phyloP scores from a whole-genome alignment of 2,329 filamentous ascomycete genomes.

The Triangularia setosa region DNA sequence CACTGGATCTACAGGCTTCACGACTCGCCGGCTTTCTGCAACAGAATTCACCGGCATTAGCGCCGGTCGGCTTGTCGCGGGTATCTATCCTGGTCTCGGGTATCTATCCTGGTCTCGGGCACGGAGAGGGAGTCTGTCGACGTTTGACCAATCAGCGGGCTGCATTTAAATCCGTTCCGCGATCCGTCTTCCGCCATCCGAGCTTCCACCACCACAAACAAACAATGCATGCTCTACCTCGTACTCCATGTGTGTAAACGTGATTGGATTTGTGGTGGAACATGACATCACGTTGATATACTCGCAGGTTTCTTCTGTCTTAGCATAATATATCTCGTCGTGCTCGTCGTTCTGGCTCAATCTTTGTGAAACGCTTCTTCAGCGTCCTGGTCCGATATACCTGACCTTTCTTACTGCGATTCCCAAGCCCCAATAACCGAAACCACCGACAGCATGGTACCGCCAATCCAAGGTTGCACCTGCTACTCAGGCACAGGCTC shows the following conservation, averaged over 20 bases:
- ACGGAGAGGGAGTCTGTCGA: background rate
- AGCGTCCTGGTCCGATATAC: too few relatives aligned
- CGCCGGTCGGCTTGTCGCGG: background rate
- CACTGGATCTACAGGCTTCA: background rate
- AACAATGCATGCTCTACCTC: conserved; percentile 3
- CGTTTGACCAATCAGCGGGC: conserved; percentile 17
- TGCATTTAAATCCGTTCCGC: conserved; percentile 22
- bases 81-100: background rate
- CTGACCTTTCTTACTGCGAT: too few relatives aligned
- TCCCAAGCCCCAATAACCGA: too few relatives aligned
- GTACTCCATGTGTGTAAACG: conserved; percentile 3
- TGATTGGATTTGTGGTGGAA: conserved; percentile 7
- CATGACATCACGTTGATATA: conserved; percentile 17
- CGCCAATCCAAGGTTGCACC: conserved; percentile 4
- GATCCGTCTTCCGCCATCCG: conserved; percentile 22
- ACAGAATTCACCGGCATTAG: conserved; percentile 1
- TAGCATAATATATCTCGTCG: background rate
- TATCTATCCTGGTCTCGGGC: background rate
- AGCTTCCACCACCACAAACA: background rate
- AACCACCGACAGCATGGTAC: conserved; percentile 12
- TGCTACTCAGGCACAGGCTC: conserved; percentile 4
- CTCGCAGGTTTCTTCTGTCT: background rate
- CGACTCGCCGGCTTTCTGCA: background rate
- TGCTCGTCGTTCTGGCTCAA: background rate
- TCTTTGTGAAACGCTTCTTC: background rate